These are phyloP conservation scores for Clonostachys solani DNA, from an alignment of 2,329 filamentous ascomycete species.

Conservation along the genomic window DNA sequence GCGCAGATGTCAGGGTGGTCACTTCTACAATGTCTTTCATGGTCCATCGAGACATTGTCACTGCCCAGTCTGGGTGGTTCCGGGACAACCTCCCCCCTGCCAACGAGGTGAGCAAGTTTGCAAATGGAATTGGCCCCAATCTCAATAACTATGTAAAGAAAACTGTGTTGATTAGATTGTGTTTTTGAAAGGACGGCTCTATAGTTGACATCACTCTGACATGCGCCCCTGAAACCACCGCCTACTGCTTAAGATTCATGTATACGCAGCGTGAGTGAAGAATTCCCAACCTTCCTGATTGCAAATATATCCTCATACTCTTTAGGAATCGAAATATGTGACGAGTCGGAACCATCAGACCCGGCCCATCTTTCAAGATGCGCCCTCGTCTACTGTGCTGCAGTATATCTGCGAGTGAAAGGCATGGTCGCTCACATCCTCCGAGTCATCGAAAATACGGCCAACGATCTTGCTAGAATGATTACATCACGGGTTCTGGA, in stretches of 20 bases:
- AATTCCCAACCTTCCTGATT: too few relatives aligned
- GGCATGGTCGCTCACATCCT: slow-evolving; percentile 18
- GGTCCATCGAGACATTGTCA: slow-evolving; percentile 27
- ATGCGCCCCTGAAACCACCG: slow-evolving; percentile 15
- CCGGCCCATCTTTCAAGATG: slow-evolving; percentile 22
- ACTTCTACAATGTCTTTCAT: slow-evolving; percentile 13
- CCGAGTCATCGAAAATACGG: slow-evolving; percentile 15
- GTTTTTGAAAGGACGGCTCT: slow-evolving; percentile 15
- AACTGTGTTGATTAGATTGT: too few relatives aligned
- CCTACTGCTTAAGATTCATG: slow-evolving; percentile 24
- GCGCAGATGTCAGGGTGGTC: slow-evolving; percentile 22
- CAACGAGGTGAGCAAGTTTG: slow-evolving; percentile 11
- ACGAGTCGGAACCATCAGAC: slow-evolving; percentile 13
- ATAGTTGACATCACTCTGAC: slow-evolving; percentile 15
- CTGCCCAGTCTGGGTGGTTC: slow-evolving; percentile 24
- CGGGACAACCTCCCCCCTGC: slow-evolving; percentile 21
- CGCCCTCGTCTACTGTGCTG: slow-evolving; percentile 22
- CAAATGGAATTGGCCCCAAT: background rate
- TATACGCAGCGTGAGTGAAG: slow-evolving; percentile 24
- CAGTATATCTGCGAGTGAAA: slow-evolving; percentile 18
- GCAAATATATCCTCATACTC: background rate
- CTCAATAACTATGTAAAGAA: too few relatives aligned
- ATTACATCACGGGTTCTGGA: slow-evolving; percentile 9
- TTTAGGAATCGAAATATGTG: slow-evolving; percentile 19
- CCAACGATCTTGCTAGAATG: slow-evolving; percentile 11